phyloP scores from a whole-genome alignment of 2,329 filamentous ascomycete genomes.

The Xylaria sp. region DNA sequence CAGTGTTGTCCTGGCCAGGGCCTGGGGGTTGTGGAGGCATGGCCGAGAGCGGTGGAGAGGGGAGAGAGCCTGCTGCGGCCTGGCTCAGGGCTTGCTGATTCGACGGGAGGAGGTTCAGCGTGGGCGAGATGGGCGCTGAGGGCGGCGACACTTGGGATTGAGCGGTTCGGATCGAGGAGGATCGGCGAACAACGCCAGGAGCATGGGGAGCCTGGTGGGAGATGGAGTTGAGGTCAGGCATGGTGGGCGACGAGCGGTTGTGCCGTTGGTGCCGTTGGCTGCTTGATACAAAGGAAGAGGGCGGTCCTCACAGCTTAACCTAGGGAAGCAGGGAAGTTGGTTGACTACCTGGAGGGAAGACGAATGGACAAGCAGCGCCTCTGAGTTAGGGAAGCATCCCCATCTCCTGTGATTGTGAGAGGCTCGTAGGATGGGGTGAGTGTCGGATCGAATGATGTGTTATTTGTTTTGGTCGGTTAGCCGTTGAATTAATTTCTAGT shows the following conservation, averaged over 20 bases:
- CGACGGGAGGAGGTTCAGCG: constrained; percentile 60
- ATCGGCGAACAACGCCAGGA: constrained; percentile 46
- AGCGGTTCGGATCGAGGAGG: constrained; percentile 47
- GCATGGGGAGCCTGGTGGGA: constrained; percentile 53
- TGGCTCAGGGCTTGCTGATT: constrained; percentile 51
- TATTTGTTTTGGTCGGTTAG: constrained; percentile 9
- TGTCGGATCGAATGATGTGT: not conserved
- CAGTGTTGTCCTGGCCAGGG: constrained; percentile 42
- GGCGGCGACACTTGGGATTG: constrained; percentile 30
- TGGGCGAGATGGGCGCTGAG: constrained; percentile 42
- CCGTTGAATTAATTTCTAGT: constrained; percentile 1
- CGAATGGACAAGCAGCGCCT: not conserved
- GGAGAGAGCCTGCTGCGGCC: constrained; percentile 39
- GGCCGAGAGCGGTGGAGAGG: constrained; percentile 35
- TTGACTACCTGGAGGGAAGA: not conserved
- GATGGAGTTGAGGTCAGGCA: constrained; percentile 57
- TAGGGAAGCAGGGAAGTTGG: not conserved
- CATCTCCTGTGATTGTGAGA: not conserved
- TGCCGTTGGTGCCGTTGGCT: not conserved
- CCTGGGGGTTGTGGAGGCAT: constrained; percentile 34
- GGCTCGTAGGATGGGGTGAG: not conserved
- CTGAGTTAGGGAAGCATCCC: not conserved
- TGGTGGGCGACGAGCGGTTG: constrained; percentile 10
- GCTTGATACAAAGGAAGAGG: too few relatives aligned
- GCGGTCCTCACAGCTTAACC: too few relatives aligned